Evolutionary conservation across 352 stramenopile genomes (phyloP).

Genomic region (Phytophthora syringae): DNA sequence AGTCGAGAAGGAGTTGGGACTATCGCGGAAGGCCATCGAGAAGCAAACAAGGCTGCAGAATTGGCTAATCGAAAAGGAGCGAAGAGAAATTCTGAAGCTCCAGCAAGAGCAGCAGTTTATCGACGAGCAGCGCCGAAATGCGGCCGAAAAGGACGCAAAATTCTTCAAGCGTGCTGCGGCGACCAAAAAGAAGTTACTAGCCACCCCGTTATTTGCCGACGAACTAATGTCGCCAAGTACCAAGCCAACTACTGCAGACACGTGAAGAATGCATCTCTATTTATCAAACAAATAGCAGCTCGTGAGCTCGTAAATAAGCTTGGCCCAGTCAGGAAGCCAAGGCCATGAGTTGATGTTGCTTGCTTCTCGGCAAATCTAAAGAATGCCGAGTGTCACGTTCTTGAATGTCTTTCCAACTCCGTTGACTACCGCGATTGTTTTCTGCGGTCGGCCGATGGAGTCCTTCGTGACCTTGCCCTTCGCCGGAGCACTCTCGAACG

Average conservation of each 20-base stretch:
- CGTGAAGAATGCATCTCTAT: constrained; percentile 39
- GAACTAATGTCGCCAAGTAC: constrained; percentile 5
- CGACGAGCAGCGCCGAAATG: constrained; percentile 69
- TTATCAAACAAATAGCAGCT: constrained; percentile 31
- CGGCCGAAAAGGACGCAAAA: constrained; percentile 76
- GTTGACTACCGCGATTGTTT: constrained; percentile 69
- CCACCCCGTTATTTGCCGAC: constrained; percentile 1
- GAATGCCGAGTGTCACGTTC: constrained; percentile 60
- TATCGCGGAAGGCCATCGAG: constrained; percentile 84
- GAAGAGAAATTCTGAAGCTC: constrained; percentile 80
- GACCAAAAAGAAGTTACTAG: constrained; percentile 71
- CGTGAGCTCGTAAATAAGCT: constrained; percentile 22
- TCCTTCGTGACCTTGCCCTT: constrained; percentile 53
- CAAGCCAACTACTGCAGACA: constrained; percentile 41
- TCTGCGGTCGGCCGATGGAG: constrained; percentile 72
- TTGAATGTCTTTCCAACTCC: constrained; percentile 74
- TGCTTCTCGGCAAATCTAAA: constrained; percentile 31
- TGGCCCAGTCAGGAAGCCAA: neutral
- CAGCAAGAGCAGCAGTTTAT: constrained; percentile 80
- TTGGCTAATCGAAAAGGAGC: constrained; percentile 91
- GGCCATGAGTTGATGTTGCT: constrained; percentile 18
- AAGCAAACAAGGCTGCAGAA: constrained; percentile 91
- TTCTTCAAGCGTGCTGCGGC: constrained; percentile 80
- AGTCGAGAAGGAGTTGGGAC: constrained; percentile 68
- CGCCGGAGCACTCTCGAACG: constrained; percentile 61